phyloP scores from a whole-genome alignment of 75 land plant genomes.

The Picea glauca region DNA sequence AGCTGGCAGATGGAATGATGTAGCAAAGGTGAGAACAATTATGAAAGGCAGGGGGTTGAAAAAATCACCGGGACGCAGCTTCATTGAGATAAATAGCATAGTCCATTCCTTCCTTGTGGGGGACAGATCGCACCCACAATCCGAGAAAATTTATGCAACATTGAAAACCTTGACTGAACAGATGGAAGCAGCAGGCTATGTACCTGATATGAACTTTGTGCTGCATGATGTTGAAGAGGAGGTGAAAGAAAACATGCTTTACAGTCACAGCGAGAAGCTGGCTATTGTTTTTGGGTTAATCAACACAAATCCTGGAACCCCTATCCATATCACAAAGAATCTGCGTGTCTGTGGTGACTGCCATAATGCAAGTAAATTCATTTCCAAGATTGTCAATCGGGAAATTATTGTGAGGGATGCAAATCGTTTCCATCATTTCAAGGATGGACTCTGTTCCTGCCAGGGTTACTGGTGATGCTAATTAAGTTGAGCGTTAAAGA shows the following conservation, averaged over 20 bases:
- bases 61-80: conserved; percentile 10
- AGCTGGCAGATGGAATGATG: conserved; percentile 11
- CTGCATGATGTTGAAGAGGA: conserved; percentile 9
- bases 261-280: conserved; percentile 18
- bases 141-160: conserved; percentile 4
- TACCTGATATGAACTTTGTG: conserved; percentile 9
- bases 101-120: conserved; percentile 14
- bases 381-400: conserved; percentile 12
- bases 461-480: conserved; percentile 14
- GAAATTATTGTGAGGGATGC: conserved; percentile 15
- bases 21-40: conserved; percentile 9
- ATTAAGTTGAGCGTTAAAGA: not conserved
- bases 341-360: conserved; percentile 14
- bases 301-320: conserved; percentile 12
- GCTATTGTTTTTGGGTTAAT: conserved; percentile 16
- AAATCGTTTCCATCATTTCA: conserved; percentile 13
- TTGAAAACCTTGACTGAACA: conserved; percentile 10
- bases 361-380: conserved; percentile 16
- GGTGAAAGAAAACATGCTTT: conserved; percentile 11
- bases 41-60: conserved; percentile 5
- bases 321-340: conserved; percentile 13
- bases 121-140: conserved; percentile 13
- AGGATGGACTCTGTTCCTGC: conserved; percentile 15
- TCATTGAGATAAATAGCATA: conserved; percentile 12
- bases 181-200: conserved; percentile 8